Evolutionary conservation across 257 asterid genomes (phyloP).

Genomic region (Ocimum tenuiflorum): DNA sequence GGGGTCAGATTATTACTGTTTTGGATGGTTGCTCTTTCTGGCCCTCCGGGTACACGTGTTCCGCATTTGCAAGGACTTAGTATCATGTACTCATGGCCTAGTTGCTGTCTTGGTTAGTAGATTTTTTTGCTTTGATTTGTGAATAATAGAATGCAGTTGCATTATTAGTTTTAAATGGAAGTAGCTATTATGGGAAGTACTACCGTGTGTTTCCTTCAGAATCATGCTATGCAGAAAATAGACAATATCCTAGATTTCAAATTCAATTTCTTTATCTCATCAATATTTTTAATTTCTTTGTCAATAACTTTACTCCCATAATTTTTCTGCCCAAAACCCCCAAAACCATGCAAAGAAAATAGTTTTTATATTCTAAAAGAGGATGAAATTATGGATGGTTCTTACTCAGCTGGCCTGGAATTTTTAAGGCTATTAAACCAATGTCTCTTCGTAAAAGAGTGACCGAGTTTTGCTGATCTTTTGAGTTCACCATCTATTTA

Average conservation of each 20-base stretch:
- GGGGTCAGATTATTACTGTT: conserved; percentile 60
- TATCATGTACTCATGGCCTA: conserved; percentile 84
- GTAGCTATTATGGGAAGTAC: not conserved
- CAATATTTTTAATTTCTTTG: not conserved
- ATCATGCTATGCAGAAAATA: not conserved
- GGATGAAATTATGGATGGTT: not conserved
- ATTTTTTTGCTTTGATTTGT: conserved; percentile 14
- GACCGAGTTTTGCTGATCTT: conserved; percentile 18
- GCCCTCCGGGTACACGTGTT: conserved; percentile 73
- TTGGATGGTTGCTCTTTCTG: conserved; percentile 91
- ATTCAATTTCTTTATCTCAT: not conserved
- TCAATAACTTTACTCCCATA: not conserved
- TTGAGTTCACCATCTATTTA: conserved; percentile 5
- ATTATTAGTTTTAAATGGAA: conserved; percentile 3
- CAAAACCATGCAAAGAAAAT: not conserved
- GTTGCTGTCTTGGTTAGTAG: conserved; percentile 77
- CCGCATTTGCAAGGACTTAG: conserved; percentile 67
- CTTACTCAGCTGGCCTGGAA: not conserved
- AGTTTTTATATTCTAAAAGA: not conserved
- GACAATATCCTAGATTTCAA: not conserved
- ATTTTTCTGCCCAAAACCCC: not conserved
- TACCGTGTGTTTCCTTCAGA: not conserved
- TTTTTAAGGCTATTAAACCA: not conserved
- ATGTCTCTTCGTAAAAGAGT: not conserved
- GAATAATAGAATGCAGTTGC: not conserved